Percentiles rank a stretch among this genome's conserved stretches.
These are phyloP conservation scores for Erythrobasidium hasegawianum DNA, from an alignment of 1,284 basidiomycete species.

Conservation along the genomic window DNA sequence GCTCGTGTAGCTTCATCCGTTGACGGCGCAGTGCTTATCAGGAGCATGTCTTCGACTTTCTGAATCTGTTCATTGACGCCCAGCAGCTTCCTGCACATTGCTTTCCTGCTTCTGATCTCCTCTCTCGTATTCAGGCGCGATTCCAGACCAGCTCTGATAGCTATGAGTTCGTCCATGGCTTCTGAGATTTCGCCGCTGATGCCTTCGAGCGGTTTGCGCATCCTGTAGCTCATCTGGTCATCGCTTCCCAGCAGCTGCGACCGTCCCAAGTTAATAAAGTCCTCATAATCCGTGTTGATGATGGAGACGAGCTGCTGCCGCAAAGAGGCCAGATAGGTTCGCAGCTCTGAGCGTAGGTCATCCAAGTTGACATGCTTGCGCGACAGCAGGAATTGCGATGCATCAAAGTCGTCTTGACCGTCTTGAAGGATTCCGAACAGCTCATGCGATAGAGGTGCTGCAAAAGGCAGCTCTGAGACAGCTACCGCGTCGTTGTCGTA, in stretches of 20 bases:
- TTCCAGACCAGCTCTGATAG: constrained; percentile 66
- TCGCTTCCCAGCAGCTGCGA: constrained; percentile 62
- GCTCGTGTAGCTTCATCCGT: constrained; percentile 1
- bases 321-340: constrained; percentile 73
- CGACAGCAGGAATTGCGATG: constrained; percentile 83
- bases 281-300: constrained; percentile 97
- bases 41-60: constrained; percentile 43
- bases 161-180: constrained; percentile 55
- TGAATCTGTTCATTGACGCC: constrained; percentile 43
- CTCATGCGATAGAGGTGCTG: constrained; percentile 19
- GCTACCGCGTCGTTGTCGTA: not conserved
- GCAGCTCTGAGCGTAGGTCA: constrained; percentile 78
- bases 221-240: constrained; percentile 63
- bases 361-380: constrained; percentile 79
- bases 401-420: constrained; percentile 59
- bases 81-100: constrained; percentile 47
- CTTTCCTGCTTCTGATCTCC: constrained; percentile 76
- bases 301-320: constrained; percentile 89
- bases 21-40: constrained; percentile 6
- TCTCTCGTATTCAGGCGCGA: constrained; percentile 69
- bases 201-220: constrained; percentile 63
- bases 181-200: constrained; percentile 61
- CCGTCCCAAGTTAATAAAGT: constrained; percentile 83
- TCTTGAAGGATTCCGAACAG: constrained; percentile 20
- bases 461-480: constrained; percentile 28